Evolutionary conservation across 1,139 yeast genomes (phyloP).

Genomic region (Kurtzmaniella quercitrusa): DNA sequence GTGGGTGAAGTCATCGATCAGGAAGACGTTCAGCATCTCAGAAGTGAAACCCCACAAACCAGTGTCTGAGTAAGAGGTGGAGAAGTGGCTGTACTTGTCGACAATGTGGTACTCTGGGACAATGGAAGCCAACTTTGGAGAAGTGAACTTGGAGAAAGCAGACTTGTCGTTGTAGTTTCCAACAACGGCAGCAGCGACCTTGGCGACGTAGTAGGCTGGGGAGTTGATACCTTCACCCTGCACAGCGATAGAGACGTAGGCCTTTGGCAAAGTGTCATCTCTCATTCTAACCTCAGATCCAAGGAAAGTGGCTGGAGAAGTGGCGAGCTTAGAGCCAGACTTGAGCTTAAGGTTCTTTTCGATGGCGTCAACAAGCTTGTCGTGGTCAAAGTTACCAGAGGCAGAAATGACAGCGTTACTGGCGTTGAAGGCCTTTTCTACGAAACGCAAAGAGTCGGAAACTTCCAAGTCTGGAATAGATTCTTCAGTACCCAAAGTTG

Average conservation of each 20-base stretch:
- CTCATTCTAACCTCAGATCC: conserved; percentile 86
- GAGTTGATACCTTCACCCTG: conserved; percentile 64
- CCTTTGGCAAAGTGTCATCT: conserved; percentile 81
- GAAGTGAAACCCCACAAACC: conserved; percentile 84
- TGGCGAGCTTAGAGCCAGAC: conserved; percentile 53
- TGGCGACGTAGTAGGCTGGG: conserved; percentile 62
- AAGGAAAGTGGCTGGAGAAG: conserved; percentile 57
- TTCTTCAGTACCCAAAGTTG: conserved; percentile 69
- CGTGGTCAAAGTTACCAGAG: conserved; percentile 69
- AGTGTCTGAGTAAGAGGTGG: conserved; percentile 65
- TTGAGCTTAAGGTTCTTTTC: conserved; percentile 46
- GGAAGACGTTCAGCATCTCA: conserved; percentile 53
- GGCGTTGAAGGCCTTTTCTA: conserved; percentile 53
- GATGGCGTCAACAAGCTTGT: conserved; percentile 60
- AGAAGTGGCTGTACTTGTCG: conserved; percentile 68
- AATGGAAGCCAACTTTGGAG: conserved; percentile 79
- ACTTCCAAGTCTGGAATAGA: conserved; percentile 54
- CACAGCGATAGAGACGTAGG: conserved; percentile 71
- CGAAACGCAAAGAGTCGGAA: conserved; percentile 55
- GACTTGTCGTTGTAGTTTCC: conserved; percentile 56
- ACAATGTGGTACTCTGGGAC: conserved; percentile 70
- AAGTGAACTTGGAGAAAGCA: conserved; percentile 62
- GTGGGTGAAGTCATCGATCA: conserved; percentile 72
- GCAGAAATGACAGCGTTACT: conserved; percentile 69
- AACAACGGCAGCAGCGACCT: conserved; percentile 70